Base-by-base conservation (phyloP, 164 flowering plant genomes). In the Stephania yunnanensis region DNA sequence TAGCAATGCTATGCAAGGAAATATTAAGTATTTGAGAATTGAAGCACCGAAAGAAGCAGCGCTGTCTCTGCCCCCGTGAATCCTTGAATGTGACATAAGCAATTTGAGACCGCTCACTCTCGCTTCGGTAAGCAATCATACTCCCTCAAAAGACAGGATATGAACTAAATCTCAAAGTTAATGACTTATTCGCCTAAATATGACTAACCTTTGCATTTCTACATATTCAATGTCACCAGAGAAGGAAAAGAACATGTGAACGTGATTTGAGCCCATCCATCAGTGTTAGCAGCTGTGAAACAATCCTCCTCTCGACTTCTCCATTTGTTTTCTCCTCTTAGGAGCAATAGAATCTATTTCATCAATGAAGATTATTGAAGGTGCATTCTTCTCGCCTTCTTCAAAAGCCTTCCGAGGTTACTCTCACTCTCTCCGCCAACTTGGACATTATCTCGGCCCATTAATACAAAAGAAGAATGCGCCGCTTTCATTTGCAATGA, bases 371-470 rank as follows among this genome's bases (percentile, higher is more conserved):
- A 91, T 91, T 52, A 91, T 91, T 12, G 95, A 87, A 1, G 95
- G 95, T 20, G 95, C 92, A 81, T 91, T 91, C 80, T 91, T 90
- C 85, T 90, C 94, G 19, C 92, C 95, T 78, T 91, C 95, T 81
- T 88, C 95, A 74, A 91, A 91, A 63, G 92, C 95, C 80, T 91
- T 91, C 77, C 91, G 15, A 91, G 91, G 78, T 91, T 91, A 79
- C 91, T 91, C 74, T 89, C 95, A 81, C 95, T 91, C 80, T 91
- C 95, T 11, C 95, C 92, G 65, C 95, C 86, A 90, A 53, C 73
- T 90, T 90, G 63, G 92, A 91, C 95, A 91, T 91, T 69, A 91
- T 91, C 75, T 91, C 93, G 93, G 93, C 4, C 95, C 95, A 81
- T 91, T 91, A 44, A 88, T 91, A 72, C 91, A 91, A 76, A 89